Evolutionary conservation across 768 basidiomycete genomes (phyloP), one percentile per base, ranked within the genome.

Genomic region (Leccinum variicolor): DNA sequence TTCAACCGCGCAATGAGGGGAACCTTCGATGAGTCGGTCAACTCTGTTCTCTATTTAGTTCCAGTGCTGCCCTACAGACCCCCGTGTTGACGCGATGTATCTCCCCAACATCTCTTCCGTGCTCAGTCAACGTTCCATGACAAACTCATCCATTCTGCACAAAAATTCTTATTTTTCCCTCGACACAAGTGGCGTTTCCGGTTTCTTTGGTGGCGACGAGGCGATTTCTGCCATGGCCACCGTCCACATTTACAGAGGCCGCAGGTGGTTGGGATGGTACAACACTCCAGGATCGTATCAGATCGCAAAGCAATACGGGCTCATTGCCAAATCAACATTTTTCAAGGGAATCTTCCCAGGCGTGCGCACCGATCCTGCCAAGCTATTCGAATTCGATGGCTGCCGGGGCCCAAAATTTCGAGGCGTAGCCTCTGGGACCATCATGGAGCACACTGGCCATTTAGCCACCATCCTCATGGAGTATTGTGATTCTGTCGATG

Each of bases 261-360:
- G 62, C 21, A 64, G 58, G 26, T 74, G 67, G 66, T 51, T 70
- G 13, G 73, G 73, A 2, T 74, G 67, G 69, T 74, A 74, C 54
- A 74, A 74, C 51, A 66, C 73, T 7, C 73, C 73, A 6, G 73
- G 73, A 36, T 62, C 67, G n/a, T 68, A 64, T 55, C 61, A 58
- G 9, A 61, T 70, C 19, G 71, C 66, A 21, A 72, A 62, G 56
- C 62, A 57, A 25, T 66, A 66, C 19, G 66, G 66, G 13, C 54
- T 33, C 7, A 48, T 73, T 15, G 61, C 66, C 33, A 62, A 57
- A 28, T 67, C 50, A 3, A 14, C 59, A 5, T 0, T 72, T 34
- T 64, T 53, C 54, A 52, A 46, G 25, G 55, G 54, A n/a, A 3
- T 33, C 8, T 61, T 62, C 25, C 60, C 58, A 8, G 60, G 58